These are phyloP conservation scores for Metarhizium rileyi DNA, from an alignment of 2,329 filamentous ascomycete species.

Conservation along the genomic window DNA sequence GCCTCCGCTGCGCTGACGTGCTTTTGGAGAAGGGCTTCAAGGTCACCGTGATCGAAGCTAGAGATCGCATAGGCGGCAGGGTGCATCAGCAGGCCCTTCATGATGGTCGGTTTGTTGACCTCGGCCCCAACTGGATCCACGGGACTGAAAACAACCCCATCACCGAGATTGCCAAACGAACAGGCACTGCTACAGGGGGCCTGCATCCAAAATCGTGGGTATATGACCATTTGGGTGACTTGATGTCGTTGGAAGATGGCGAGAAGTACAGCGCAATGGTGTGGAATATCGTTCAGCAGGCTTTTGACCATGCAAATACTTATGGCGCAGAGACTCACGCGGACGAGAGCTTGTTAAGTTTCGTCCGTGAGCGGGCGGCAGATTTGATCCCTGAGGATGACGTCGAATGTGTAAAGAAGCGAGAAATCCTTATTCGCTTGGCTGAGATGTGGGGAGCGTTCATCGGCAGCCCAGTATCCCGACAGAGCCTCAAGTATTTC, in stretches of 20 bases:
- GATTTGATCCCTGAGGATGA: constrained; percentile 37
- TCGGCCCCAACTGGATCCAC: constrained; percentile 74
- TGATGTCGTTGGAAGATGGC: constrained; percentile 37
- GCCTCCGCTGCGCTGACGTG: constrained; percentile 61
- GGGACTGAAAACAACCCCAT: constrained; percentile 64
- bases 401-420: constrained; percentile 27
- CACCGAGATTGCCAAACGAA: constrained; percentile 53
- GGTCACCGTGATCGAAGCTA: constrained; percentile 61
- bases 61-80: constrained; percentile 57
- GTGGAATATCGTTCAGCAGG: constrained; percentile 59
- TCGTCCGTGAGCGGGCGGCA: constrained; percentile 36
- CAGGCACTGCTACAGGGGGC: constrained; percentile 37
- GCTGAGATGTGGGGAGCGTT: constrained; percentile 63
- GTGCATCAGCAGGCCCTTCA: constrained; percentile 41
- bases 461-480: constrained; percentile 53
- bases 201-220: constrained; percentile 45
- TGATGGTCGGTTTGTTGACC: constrained; percentile 41
- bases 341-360: constrained; percentile 42
- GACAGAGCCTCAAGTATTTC: constrained; percentile 65
- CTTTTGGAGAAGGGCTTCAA: constrained; percentile 53
- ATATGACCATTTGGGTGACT: constrained; percentile 45
- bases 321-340: constrained; percentile 37
- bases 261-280: constrained; percentile 41
- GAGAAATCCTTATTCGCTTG: constrained; percentile 38
- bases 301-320: constrained; percentile 56